phyloP scores from a whole-genome alignment of 257 asterid species.

The Gynochthodes officinalis region DNA sequence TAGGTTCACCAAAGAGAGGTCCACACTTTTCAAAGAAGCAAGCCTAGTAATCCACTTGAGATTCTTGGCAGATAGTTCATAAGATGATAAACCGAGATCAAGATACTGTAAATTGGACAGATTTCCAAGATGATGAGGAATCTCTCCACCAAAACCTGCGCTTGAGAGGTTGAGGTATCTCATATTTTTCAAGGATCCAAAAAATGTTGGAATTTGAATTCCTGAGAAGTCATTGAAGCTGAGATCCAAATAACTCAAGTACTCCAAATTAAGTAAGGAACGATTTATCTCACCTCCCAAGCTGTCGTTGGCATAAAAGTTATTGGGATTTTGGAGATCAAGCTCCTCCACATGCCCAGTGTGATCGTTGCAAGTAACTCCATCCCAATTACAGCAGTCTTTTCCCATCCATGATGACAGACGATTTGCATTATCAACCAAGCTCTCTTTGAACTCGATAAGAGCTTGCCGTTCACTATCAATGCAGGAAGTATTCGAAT shows the following conservation, averaged over 20 bases:
- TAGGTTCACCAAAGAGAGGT: slow-evolving; percentile 3
- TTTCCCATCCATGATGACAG: slow-evolving; percentile 20
- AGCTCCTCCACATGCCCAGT: slow-evolving; percentile 4
- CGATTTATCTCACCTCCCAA: slow-evolving; percentile 25
- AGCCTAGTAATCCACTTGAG: slow-evolving; percentile 15
- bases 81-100: background rate
- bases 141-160: slow-evolving; percentile 22
- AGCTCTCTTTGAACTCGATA: background rate
- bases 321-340: slow-evolving; percentile 9
- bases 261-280: slow-evolving; percentile 15
- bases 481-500: background rate
- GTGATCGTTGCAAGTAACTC: slow-evolving; percentile 2
- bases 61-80: background rate
- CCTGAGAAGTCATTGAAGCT: slow-evolving; percentile 21
- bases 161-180: slow-evolving; percentile 24
- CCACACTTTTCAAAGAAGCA: slow-evolving; percentile 16
- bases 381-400: slow-evolving; percentile 18
- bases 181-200: slow-evolving; percentile 22
- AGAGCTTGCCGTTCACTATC: background rate
- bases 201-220: slow-evolving; percentile 20
- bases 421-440: slow-evolving; percentile 13
- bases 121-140: slow-evolving; percentile 28
- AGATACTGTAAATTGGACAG: slow-evolving; percentile 19
- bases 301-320: background rate
- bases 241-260: slow-evolving; percentile 24